phyloP scores from a whole-genome alignment of 257 asterid genomes.

The Gentiana macrophylla region DNA sequence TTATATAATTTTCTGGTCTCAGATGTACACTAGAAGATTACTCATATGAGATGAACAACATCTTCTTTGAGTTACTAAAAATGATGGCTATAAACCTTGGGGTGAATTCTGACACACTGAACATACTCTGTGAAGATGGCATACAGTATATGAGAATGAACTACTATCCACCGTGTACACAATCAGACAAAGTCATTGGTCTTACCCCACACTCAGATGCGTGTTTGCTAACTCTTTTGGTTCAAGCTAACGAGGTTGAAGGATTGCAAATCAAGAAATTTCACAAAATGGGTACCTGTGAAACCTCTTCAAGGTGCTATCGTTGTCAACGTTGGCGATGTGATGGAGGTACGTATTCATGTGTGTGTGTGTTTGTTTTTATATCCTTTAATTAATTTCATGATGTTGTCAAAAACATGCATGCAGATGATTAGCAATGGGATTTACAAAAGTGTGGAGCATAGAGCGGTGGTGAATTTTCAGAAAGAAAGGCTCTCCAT shows the following conservation, averaged over 20 bases:
- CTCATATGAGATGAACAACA: slow-evolving; percentile 17
- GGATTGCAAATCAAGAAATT: slow-evolving; percentile 27
- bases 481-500: slow-evolving; percentile 21
- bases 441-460: slow-evolving; percentile 25
- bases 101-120: slow-evolving; percentile 12
- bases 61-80: slow-evolving; percentile 13
- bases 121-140: slow-evolving; percentile 16
- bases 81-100: slow-evolving; percentile 25
- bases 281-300: slow-evolving; percentile 20
- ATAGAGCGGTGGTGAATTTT: slow-evolving; percentile 17
- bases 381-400: no score
- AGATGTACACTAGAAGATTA: slow-evolving; percentile 23
- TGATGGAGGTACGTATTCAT: slow-evolving; percentile 16
- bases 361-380: no score
- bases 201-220: slow-evolving; percentile 32
- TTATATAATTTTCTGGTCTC: background rate
- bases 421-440: slow-evolving; percentile 29
- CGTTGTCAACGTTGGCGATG: slow-evolving; percentile 25
- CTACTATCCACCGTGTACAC: slow-evolving; percentile 27
- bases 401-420: no score
- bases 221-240: slow-evolving; percentile 21
- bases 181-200: slow-evolving; percentile 26
- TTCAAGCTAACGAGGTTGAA: slow-evolving; percentile 21
- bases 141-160: slow-evolving; percentile 34
- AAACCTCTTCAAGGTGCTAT: slow-evolving; percentile 20